Evolutionary conservation across 352 stramenopile species (phyloP).

Genomic region (Globisporangium iwayamae): DNA sequence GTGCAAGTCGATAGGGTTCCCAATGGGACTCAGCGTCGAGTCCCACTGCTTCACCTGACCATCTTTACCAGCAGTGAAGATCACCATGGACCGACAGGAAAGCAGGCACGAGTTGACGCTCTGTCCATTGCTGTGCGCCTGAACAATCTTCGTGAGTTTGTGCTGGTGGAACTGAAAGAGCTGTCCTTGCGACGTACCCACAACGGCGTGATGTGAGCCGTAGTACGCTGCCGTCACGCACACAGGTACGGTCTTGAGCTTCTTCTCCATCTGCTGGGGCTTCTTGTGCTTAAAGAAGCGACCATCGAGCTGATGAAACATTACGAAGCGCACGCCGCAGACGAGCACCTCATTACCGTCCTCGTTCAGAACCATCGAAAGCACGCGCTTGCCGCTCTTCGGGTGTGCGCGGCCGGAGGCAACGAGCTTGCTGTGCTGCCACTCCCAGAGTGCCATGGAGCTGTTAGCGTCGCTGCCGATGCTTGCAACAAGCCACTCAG

Average conservation of each 20-base stretch:
- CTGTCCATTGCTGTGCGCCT: conserved; percentile 50
- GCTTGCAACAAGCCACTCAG: conserved; percentile 53
- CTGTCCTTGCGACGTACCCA: conserved; percentile 60
- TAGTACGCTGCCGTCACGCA: conserved; percentile 58
- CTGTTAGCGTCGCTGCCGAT: conserved; percentile 55
- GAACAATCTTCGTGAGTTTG: conserved; percentile 44
- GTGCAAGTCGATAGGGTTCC: conserved; percentile 61
- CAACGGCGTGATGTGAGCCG: conserved; percentile 45
- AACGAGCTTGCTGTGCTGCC: conserved; percentile 55
- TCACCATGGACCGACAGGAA: conserved; percentile 63
- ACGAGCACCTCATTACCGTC: conserved; percentile 68
- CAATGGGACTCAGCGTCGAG: conserved; percentile 68
- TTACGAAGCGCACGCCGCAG: conserved; percentile 53
- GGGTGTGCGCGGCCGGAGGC: conserved; percentile 48
- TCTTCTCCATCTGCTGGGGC: conserved; percentile 33
- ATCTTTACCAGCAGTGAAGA: conserved; percentile 79
- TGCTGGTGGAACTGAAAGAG: conserved; percentile 70
- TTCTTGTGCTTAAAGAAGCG: conserved; percentile 72
- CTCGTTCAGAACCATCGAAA: conserved; percentile 64
- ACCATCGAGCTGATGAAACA: conserved; percentile 54
- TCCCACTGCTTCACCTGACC: conserved; percentile 81
- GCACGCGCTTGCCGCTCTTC: conserved; percentile 32
- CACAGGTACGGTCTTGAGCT: conserved; percentile 41
- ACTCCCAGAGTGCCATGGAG: conserved; percentile 83
- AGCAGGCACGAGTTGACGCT: conserved; percentile 57